These are phyloP conservation scores for Coffea eugenioides DNA, from an alignment of 257 asterid species.

Conservation along the genomic window DNA sequence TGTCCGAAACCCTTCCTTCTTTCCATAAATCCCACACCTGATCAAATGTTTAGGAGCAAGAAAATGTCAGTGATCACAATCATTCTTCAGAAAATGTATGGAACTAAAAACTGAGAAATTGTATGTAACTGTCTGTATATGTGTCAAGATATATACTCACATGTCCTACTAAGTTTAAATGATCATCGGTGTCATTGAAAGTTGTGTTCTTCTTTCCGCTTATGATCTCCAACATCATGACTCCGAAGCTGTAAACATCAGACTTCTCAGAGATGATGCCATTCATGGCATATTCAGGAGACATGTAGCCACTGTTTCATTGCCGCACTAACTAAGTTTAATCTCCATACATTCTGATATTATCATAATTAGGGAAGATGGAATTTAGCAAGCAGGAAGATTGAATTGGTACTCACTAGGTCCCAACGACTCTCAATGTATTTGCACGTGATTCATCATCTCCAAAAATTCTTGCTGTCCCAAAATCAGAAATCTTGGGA, in stretches of 20 bases:
- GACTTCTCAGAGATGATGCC: slow-evolving; percentile 1
- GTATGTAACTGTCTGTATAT: too few species aligned
- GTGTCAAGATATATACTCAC: slow-evolving; percentile 1
- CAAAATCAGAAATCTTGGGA: slow-evolving; percentile 14
- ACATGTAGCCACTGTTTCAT: neutral
- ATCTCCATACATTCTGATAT: too few species aligned
- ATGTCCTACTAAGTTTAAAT: neutral
- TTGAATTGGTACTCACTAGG: neutral
- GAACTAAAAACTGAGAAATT: too few species aligned
- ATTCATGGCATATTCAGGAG: too few species aligned
- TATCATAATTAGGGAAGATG: too few species aligned
- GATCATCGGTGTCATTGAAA: slow-evolving; percentile 4
- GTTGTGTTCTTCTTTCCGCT: slow-evolving; percentile 10
- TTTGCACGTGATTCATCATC: neutral
- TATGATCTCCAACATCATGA: slow-evolving; percentile 8
- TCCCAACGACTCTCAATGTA: neutral
- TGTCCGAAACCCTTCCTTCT: neutral
- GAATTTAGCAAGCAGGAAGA: neutral
- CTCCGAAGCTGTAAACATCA: slow-evolving; percentile 8
- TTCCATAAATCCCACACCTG: slow-evolving; percentile 15
- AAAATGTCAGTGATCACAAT: neutral
- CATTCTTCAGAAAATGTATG: too few species aligned
- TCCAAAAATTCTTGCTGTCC: slow-evolving; percentile 6
- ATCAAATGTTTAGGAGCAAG: neutral
- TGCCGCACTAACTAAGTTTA: neutral